Evolutionary conservation across 108 stramenopile species (phyloP).

Genomic region (Aurantiochytrium sp.): DNA sequence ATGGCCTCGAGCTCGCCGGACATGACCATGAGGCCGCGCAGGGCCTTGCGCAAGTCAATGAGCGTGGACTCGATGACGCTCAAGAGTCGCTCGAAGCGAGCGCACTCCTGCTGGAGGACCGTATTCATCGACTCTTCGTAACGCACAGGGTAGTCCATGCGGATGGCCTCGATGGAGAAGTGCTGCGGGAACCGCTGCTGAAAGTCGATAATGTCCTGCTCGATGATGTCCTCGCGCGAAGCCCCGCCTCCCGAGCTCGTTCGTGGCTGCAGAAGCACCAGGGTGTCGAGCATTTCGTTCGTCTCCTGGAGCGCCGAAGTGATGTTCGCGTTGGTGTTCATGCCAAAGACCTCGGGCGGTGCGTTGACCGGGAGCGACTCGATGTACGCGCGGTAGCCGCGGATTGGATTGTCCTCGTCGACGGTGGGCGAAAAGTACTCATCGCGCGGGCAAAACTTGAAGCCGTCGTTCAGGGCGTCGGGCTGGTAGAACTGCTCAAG

Average conservation of each 20-base stretch:
- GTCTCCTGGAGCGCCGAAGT: constrained; percentile 62
- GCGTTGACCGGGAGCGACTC: constrained; percentile 61
- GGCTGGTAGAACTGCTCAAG: constrained; percentile 48
- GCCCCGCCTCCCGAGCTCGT: constrained; percentile 26
- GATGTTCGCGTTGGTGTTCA: constrained; percentile 67
- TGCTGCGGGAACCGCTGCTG: neutral
- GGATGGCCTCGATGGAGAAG: constrained; percentile 31
- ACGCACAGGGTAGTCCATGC: constrained; percentile 53
- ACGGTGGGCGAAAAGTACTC: neutral
- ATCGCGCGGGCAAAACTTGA: neutral
- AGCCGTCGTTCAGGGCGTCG: constrained; percentile 36
- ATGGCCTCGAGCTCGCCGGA: constrained; percentile 55
- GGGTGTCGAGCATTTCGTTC: constrained; percentile 55
- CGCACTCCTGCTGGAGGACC: constrained; percentile 60
- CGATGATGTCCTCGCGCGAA: constrained; percentile 35
- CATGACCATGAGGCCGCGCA: constrained; percentile 64
- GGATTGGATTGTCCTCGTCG: constrained; percentile 50
- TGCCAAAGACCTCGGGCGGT: constrained; percentile 68
- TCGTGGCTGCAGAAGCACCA: constrained; percentile 56
- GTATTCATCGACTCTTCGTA: constrained; percentile 66
- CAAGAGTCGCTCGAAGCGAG: constrained; percentile 58
- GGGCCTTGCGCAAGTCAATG: constrained; percentile 50
- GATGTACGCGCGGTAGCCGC: constrained; percentile 57
- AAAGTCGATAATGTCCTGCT: constrained; percentile 27
- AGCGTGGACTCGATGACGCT: constrained; percentile 40